Base-by-base conservation (phyloP, 352 stramenopile species). In the Albugo candida region DNA sequence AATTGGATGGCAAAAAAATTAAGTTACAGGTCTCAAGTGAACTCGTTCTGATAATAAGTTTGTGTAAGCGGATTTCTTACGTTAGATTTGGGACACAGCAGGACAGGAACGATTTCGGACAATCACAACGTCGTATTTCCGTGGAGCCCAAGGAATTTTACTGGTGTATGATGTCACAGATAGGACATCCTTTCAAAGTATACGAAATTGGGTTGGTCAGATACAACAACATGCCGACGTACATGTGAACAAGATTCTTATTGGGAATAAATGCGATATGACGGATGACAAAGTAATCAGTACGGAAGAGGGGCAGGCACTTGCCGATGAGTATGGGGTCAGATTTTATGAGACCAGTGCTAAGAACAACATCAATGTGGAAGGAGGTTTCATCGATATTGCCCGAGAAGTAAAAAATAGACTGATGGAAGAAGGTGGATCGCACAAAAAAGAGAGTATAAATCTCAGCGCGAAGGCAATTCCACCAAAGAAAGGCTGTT, bases 211-310 rank as follows among this genome's bases (percentile, higher is more conserved):
- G 94, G 95, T 98, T 43, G 86, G 82, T 5, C 83, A 97, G 67
- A 97, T 97, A 63, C 81, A 93, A 55, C 79, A 99, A 65, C 94
- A 99, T 60, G 96, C 95, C 5, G 95, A 99, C 61, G 93, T 98
- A 39, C 92, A 98, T 65, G 94, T 99, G 13, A 98, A 98, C 81
- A 99, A 98, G 72, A 97, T 99, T 59, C 65, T 99, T 48, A 96
- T 99, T 52, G 95, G 94, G 36, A 99, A 99, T 71, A 98, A 98
- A 81, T 97, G 88, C 60, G 94, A 98, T 92, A 95, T 98, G 74
- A 86, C 89, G 44, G 85, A 96, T 58, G 89, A 97, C 61, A 97
- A 97, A 69, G 81, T 93, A 41, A 86, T 97, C 55, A 95, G 77
- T 61, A 93, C 76, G 51, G 87, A 96, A 58, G 89, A 97, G 64